Evolutionary conservation across 1,139 yeast genomes (phyloP), one percentile per base, ranked within the genome.

Genomic region (Candida sojae): DNA sequence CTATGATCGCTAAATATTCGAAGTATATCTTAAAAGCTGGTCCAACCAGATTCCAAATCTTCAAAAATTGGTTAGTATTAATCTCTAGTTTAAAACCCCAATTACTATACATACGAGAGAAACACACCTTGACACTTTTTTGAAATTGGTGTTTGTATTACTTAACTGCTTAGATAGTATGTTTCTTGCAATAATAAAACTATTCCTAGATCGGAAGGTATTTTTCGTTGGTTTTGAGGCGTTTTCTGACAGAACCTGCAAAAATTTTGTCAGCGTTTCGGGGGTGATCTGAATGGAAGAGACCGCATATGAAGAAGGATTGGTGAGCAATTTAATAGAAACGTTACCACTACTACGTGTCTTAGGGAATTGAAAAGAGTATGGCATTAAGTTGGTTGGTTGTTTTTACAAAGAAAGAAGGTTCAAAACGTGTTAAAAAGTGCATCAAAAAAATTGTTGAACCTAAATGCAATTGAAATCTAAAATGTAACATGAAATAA

Each of bases 1-100:
- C 70, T 43, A 57, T 55, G 43, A 53, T 54, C 35, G 64, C 55
- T 26, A 63, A 48, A 43, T 61, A 63, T 32, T 53, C 57, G 45
- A 55, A 63, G 44, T 63, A 63, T 10, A 43, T 46, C 30, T 59
- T 57, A 29, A 60, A 54, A 2, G 48, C 42, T 5, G 40, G 36
- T 28, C 48, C 47, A n/a, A 57, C 50, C 9, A 39, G 49, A 39
- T 54, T 57, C 68, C 68, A 63, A 6, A 59, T 49, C 67, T 62
- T 36, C 46, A 42, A 4, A 13, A 11, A 21, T 21, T 7, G 8
- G 53, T 50, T 54, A 53, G 55, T 55, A 44, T 35, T 8, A 17
- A 17, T 17, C 21, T 17, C 21, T 17, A 17, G 21, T 17, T 17
- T 17, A 17, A 17, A 17, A 17, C 3, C 3, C 21, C 21, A 12